Evolutionary conservation across 2,329 filamentous ascomycete genomes (phyloP), one percentile per base, ranked within the genome.

Genomic region (Aspergillus flavus): DNA sequence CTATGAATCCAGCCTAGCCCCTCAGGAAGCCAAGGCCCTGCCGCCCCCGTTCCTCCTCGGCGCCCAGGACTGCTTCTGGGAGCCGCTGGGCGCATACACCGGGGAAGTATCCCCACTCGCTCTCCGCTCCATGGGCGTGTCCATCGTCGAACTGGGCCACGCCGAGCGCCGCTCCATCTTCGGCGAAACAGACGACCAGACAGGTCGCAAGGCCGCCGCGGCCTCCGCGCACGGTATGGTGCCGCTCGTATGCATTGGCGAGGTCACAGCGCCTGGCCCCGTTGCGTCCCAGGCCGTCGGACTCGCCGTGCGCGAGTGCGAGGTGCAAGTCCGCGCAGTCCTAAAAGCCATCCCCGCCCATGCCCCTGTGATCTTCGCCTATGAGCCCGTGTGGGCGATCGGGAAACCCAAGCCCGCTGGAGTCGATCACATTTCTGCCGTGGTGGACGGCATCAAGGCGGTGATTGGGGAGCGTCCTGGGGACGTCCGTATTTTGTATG

Each of bases 341-440:
- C 74, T 95, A 58, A 79, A 80, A 1, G 85, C 82, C 0, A 80
- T 94, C 9, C 84, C 88, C 0, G 81, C 81, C 12, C 82, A 87
- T 19, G 86, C 87, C 0, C 89, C 93, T 55, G 84, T 95, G 6
- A 86, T 94, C 7, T 84, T 96, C 62, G 92, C 92, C 0, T 96
- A 96, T 73, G 92, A 96, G 80, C 92, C 92, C 9, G 91, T 95
- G 1, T 96, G 92, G 92, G 92, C 92, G 0, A 96, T 95, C 76
- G 92, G 92, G 0, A 89, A 91, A 11, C 81, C 85, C 1, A 82
- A 89, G 71, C 92, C 92, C 2, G 92, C 92, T 0, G 84, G 84
- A 9, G 85, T 89, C 21, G 88, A 89, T 65, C 89, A 96, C 73
- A 90, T 96, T 0, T 84, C 89, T 4, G 85, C 82, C 43, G 91